Evolutionary conservation across 2,329 filamentous ascomycete species (phyloP).

Genomic region (Scolecobasidium constrictum): DNA sequence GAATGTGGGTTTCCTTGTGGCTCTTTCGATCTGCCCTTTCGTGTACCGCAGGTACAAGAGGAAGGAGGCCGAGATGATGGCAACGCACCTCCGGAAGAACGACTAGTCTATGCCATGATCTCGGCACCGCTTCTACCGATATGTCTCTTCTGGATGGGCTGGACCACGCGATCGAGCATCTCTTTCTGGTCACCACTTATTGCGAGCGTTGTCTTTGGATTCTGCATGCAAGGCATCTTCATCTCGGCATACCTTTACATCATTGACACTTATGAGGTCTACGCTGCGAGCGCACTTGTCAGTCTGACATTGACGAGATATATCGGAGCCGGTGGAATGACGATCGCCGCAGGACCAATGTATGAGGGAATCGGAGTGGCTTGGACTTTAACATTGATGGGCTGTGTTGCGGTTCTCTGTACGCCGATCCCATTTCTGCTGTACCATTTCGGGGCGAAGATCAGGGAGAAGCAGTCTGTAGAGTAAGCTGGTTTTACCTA

Average conservation of each 20-base stretch:
- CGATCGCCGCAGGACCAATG: constrained; percentile 28
- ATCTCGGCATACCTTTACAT: constrained; percentile 25
- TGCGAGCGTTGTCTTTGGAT: constrained; percentile 33
- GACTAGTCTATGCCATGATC: constrained; percentile 33
- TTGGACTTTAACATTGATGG: constrained; percentile 31
- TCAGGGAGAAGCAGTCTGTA: no score
- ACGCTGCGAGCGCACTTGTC: constrained; percentile 31
- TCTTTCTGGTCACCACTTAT: constrained; percentile 36
- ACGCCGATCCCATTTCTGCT: constrained; percentile 26
- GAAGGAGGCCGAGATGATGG: constrained; percentile 23
- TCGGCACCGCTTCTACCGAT: constrained; percentile 33
- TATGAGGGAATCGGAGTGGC: constrained; percentile 29
- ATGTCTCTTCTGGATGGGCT: constrained; percentile 41
- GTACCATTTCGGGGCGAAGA: constrained; percentile 19
- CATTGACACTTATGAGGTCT: constrained; percentile 29
- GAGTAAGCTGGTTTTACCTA: no score
- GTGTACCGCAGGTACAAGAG: constrained; percentile 36
- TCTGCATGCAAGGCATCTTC: constrained; percentile 35
- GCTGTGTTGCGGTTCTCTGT: constrained; percentile 22
- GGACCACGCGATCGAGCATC: constrained; percentile 31
- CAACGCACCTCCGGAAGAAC: constrained; percentile 13
- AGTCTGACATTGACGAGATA: constrained; percentile 22
- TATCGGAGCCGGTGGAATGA: constrained; percentile 28
- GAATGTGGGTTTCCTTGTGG: constrained; percentile 29
- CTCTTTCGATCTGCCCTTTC: constrained; percentile 29